Evolutionary conservation across 139 green algal species (phyloP), one percentile per base, ranked within the genome.

Genomic region (Asterochloris erici): DNA sequence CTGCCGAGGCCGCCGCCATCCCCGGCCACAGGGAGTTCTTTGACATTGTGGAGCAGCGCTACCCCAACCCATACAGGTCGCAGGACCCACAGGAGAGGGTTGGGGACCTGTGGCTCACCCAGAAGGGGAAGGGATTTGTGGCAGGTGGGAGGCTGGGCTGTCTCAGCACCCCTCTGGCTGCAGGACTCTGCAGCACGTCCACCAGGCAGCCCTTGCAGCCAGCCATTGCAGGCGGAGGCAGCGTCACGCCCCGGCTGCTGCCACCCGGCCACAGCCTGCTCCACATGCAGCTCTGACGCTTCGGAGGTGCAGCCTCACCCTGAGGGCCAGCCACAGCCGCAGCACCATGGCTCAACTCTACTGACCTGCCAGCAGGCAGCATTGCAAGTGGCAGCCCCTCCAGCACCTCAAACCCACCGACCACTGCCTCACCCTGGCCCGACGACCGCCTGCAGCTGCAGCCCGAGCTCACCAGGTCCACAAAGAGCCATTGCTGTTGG

Each of bases 1-100:
- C 63, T 14, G 66, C 21, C 9, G 69, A 74, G 38, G 14, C 63
- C 12, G 61, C 63, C 1, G 23, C 28, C 21, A 38, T 62, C n/a
- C 63, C 63, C 21, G 63, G 15, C 63, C 78, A 74, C 27, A 21
- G 78, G 15, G 63, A 82, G n/a, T 74, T 82, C 62, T 64, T 27
- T 47, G 78, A 73, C 78, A 73, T 82, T 19, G n/a, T 82, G 78
- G 61, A 82, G 63, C 78, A 82, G 26, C 68, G n/a, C n/a, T 73
- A 74, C 21, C 14, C 13, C 63, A 82, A 82, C 27, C 78, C 78
- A 29, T 82, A 82, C 63, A 74, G 69, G 78, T 74, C 63, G 24
- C 27, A 9, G n/a, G 29, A 13, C 15, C n/a, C 63, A 12, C 61
- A 63, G 27, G 78, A 82, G 24, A 82, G 28, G 63, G 78, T 74